A percentile compares a stretch with the other conserved stretches of the same genome.
These are phyloP conservation scores for Cicer pinnatifidum DNA, from an alignment of 306 rosid species.

Conservation along the genomic window DNA sequence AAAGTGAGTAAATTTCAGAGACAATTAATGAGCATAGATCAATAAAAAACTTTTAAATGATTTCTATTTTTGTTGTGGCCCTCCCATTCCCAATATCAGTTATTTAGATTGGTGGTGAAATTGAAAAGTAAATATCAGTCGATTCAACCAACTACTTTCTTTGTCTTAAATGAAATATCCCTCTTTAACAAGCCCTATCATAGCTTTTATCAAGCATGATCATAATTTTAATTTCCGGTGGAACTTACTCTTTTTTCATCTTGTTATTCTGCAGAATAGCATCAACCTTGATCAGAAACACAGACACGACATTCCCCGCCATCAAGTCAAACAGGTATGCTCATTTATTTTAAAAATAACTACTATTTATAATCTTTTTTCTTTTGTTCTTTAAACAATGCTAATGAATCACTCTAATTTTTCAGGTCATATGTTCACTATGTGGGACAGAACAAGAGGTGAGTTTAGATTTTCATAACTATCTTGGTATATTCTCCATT, in stretches of 20 bases:
- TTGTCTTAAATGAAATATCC: no score
- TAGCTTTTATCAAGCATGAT: no score
- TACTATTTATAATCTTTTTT: not conserved
- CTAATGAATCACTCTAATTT: conserved; percentile 36
- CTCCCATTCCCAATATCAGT: no score
- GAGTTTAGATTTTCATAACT: conserved; percentile 40
- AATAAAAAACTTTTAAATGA: no score
- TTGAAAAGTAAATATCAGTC: no score
- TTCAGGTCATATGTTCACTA: conserved; percentile 81
- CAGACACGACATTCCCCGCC: conserved; percentile 85
- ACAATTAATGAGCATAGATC: no score
- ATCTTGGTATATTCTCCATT: not conserved
- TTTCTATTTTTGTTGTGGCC: no score
- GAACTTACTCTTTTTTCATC: conserved; percentile 3
- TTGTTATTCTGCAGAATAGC: conserved; percentile 57
- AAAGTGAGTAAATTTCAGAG: conserved; percentile 51
- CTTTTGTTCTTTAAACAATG: not conserved
- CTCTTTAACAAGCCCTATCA: no score
- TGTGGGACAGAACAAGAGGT: conserved; percentile 91
- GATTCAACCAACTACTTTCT: no score
- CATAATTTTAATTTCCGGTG: not conserved
- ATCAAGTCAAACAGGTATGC: conserved; percentile 63
- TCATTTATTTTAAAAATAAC: conserved; percentile 6
- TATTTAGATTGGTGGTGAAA: no score
- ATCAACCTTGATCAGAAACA: conserved; percentile 63